Evolutionary conservation across 2,329 filamentous ascomycete genomes (phyloP), one percentile per base, ranked within the genome.

Genomic region (Cladophialophora exuberans): DNA sequence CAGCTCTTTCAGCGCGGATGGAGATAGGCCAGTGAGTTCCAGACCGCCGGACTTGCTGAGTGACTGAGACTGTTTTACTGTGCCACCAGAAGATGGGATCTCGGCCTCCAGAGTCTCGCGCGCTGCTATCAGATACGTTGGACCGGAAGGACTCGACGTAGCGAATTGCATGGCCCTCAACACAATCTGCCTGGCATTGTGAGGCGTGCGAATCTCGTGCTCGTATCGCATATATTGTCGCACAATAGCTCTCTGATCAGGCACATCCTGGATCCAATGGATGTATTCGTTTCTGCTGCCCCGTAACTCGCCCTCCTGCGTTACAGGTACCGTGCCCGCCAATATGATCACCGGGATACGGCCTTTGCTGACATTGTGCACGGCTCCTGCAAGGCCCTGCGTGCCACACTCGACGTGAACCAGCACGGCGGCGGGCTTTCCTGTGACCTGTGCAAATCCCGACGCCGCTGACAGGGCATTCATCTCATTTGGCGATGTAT

Each of bases 161-260:
- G 90, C 89, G 66, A 94, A 95, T 63, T 90, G 89, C 53, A 96
- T 70, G 0, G 90, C 90, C 1, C 90, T 85, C 67, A 90, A 90
- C 56, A 96, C 88, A 74, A 95, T 86, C 74, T 96, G 90, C 77
- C 95, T 95, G 57, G 95, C 83, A 66, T 95, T 96, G 67, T 82
- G 83, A 13, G 89, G 89, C 2, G 87, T 87, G 74, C 90, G 92
- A 70, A 95, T 85, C 74, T 96, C 90, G 3, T 80, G 89, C 0
- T 85, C 75, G 66, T 94, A 96, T 7, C 90, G 82, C 69, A 90
- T 95, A 71, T 96, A 96, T 73, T 96, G 90, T 0, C 83, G 77
- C 2, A 96, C 76, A 56, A 96, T 91, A 64, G 85, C 81, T 69
- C 87, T 89, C 70, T 93, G 89, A 65, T 93, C 88, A 0, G 87